A percentile compares a stretch with the other conserved stretches of the same genome.
Evolutionary conservation across 225 moss, liverwort and hornwort species (phyloP).

Genomic region (Thuidium tamariscinum): DNA sequence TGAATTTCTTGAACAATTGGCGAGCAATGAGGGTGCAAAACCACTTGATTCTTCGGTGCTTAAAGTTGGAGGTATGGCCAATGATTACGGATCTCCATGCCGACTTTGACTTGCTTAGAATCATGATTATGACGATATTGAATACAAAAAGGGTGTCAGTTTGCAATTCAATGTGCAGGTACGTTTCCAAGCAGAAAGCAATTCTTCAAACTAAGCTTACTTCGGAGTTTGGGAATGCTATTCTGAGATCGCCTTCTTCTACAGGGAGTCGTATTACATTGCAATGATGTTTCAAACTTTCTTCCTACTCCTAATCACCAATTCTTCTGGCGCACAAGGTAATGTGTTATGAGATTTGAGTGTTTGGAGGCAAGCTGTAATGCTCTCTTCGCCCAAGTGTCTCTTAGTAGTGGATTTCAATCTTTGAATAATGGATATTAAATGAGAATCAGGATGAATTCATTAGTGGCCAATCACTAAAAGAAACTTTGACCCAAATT

Average conservation of each 20-base stretch:
- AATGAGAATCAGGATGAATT: background rate
- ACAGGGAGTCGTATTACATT: background rate
- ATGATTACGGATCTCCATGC: background rate
- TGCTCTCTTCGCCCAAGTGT: background rate
- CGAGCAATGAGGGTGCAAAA: background rate
- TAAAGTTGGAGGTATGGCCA: conserved; percentile 2
- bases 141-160: background rate
- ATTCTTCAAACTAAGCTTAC: background rate
- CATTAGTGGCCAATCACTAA: background rate
- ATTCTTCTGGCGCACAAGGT: background rate
- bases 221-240: background rate
- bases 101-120: background rate
- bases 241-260: background rate
- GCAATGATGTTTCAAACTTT: background rate
- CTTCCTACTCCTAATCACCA: background rate
- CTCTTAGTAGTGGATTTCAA: background rate
- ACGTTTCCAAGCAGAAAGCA: no score
- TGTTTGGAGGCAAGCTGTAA: background rate
- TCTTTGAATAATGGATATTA: background rate
- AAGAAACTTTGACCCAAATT: background rate
- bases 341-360: background rate
- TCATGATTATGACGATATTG: background rate
- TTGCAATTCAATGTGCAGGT: background rate
- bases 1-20: conserved; percentile 55
- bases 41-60: background rate